Evolutionary conservation across 805 yeast genomes (phyloP), one percentile per base, ranked within the genome.

Genomic region (Kodamaea neixiangensis): DNA sequence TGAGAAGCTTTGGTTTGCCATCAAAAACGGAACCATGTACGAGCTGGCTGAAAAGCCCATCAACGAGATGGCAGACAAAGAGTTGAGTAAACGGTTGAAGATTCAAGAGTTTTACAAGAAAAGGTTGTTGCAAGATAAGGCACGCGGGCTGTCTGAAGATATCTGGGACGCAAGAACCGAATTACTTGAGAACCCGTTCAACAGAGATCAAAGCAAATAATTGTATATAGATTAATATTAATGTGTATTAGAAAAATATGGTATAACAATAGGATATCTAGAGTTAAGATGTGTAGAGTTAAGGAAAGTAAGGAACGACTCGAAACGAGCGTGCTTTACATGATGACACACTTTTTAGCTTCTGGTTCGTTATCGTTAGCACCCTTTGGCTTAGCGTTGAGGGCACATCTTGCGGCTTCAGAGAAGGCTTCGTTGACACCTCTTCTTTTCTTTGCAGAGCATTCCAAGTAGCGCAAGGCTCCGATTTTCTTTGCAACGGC

Each of bases 371-470:
- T 78, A 49, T 77, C 79, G 54, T 73, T 72, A 46, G 82, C 83
- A 49, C 92, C 93, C 71, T 85, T 89, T 46, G 96, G 88, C 64
- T 83, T 89, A 11, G 96, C 96, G 55, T 88, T 86, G 58, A 93
- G 77, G 2, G 97, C 98, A 63, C 96, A 92, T 67, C 99, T 85
- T 6, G 98, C 97, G 41, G 98, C 99, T 72, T 94, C 99, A 0
- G 97, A 91, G 67, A 94, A 94, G 7, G 97, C 98, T 73, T 94
- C 99, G 64, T 96, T 94, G n/a, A 94, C 99, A 58, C 99, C 99
- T 64, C 96, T 82, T 69, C 92, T 93, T 67, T 87, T 85, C 76
- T 92, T 94, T 5, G 99, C 98, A 21, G 97, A 89, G 72, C 99
- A 94, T 70, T 94, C 99, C 64, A 94, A 78, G 68, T 94, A 94